Conservation (phyloP, 192 early-diverging fungal species). For the Backusella sp. region DNA sequence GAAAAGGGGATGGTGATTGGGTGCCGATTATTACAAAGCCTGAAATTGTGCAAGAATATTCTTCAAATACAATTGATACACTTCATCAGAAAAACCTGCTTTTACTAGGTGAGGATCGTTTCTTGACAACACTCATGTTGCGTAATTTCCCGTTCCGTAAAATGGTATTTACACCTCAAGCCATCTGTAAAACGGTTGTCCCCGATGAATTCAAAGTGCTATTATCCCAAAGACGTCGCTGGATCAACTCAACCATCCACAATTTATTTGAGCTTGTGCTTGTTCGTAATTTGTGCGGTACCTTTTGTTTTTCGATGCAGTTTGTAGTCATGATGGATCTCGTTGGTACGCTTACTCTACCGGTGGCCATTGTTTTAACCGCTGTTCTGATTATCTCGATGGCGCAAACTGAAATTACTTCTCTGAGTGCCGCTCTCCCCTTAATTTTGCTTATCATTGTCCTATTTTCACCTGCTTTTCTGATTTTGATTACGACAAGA, state of each 20-base stretch:
- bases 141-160: slow-evolving; percentile 83
- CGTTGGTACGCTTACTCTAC: slow-evolving; percentile 71
- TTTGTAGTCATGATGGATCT: slow-evolving; percentile 78
- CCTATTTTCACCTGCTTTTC: slow-evolving; percentile 81
- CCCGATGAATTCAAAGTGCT: slow-evolving; percentile 81
- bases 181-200: slow-evolving; percentile 82
- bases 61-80: slow-evolving; percentile 77
- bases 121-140: slow-evolving; percentile 86
- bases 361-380: slow-evolving; percentile 71
- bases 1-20: slow-evolving; percentile 69
- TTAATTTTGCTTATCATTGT: slow-evolving; percentile 75
- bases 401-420: slow-evolving; percentile 51
- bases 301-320: slow-evolving; percentile 96
- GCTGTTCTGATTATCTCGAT: slow-evolving; percentile 59
- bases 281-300: slow-evolving; percentile 93
- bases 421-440: slow-evolving; percentile 59
- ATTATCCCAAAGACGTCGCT: slow-evolving; percentile 88
- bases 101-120: slow-evolving; percentile 87
- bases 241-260: slow-evolving; percentile 98
- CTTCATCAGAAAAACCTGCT: slow-evolving; percentile 87
- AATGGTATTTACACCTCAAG: slow-evolving; percentile 85
- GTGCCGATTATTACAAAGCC: slow-evolving; percentile 89
- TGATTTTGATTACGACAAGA: slow-evolving; percentile 87
- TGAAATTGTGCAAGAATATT: slow-evolving; percentile 84
- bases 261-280: slow-evolving; percentile 90